Evolutionary conservation across 768 basidiomycete genomes (phyloP).

Genomic region (Tricholomella constricta): DNA sequence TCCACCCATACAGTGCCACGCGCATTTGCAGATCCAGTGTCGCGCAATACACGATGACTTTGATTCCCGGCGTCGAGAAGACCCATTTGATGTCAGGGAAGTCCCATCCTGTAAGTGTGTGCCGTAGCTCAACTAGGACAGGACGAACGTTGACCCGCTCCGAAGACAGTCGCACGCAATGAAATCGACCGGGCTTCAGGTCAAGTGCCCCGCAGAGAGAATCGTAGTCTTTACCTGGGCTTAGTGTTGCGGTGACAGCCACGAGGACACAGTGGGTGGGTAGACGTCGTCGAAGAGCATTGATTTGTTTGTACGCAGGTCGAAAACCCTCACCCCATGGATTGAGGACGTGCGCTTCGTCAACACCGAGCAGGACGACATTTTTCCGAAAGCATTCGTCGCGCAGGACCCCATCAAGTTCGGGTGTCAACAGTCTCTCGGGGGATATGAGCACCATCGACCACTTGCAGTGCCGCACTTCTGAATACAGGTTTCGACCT

Average conservation of each 20-base stretch:
- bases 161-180: constrained; percentile 4
- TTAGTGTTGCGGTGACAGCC: constrained; percentile 4
- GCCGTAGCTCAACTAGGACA: not conserved
- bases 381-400: constrained; percentile 19
- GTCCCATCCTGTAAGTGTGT: not conserved
- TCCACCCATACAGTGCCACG: constrained; percentile 10
- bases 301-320: constrained; percentile 20
- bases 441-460: constrained; percentile 23
- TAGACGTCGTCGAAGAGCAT: constrained; percentile 13
- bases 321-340: constrained; percentile 25
- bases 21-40: constrained; percentile 1
- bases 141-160: constrained; percentile 7
- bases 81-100: constrained; percentile 7
- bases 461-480: constrained; percentile 21
- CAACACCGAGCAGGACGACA: constrained; percentile 24
- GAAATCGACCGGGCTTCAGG: not conserved
- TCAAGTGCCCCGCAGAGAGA: not conserved
- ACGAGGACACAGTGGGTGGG: constrained; percentile 16
- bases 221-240: constrained; percentile 1
- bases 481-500: constrained; percentile 19
- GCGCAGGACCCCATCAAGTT: constrained; percentile 18
- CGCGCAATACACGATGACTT: constrained; percentile 6
- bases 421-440: constrained; percentile 18
- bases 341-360: constrained; percentile 26
- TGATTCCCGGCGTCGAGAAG: not conserved